Percentiles rank a stretch among this genome's conserved stretches.
Evolutionary conservation across 495 filamentous ascomycete species (phyloP).

Genomic region (Aspergillus homomorphus): DNA sequence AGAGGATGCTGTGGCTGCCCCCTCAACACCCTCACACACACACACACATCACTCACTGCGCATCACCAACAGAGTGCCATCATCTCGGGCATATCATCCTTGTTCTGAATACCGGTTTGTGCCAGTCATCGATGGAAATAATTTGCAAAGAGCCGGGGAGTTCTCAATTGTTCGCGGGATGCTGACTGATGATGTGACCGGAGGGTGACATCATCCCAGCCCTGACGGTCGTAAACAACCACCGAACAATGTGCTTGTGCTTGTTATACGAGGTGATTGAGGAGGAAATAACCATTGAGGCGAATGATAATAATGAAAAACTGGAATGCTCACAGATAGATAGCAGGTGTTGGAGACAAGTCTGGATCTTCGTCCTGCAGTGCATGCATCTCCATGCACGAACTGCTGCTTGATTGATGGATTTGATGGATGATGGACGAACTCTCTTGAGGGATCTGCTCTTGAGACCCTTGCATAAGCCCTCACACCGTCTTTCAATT

Average conservation of each 20-base stretch:
- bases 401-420: background rate
- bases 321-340: background rate
- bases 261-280: background rate
- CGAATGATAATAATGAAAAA: too few species aligned
- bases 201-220: conserved; percentile 5
- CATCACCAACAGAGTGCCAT: too few species aligned
- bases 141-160: background rate
- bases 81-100: too few species aligned
- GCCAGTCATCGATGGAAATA: background rate
- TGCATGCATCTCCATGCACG: background rate
- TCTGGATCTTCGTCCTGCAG: background rate
- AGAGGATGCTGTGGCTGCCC: background rate
- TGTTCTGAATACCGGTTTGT: background rate
- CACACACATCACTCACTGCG: too few species aligned
- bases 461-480: background rate
- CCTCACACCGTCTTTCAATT: background rate
- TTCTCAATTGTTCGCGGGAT: background rate
- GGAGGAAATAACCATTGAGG: too few species aligned
- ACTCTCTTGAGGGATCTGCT: too few species aligned
- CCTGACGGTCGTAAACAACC: background rate
- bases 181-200: background rate
- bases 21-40: too few species aligned
- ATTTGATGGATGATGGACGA: background rate
- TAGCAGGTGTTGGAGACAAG: background rate
- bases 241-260: background rate